Conservation (phyloP, 2,329 filamentous ascomycete species). For the Aspergillus sp. region DNA sequence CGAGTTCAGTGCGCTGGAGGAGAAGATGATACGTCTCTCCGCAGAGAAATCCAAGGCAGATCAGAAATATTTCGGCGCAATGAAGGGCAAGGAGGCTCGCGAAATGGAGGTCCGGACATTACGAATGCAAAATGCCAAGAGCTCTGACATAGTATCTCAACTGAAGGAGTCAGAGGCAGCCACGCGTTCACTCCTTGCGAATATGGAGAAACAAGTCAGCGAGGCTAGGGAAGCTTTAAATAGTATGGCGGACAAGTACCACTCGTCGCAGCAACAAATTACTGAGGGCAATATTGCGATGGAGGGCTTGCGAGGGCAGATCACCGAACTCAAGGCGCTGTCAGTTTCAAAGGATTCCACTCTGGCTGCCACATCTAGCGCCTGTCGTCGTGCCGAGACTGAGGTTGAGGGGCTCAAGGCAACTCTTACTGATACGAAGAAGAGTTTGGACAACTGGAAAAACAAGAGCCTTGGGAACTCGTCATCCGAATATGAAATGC, state of each 20-base stretch:
- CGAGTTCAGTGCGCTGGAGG: slow-evolving; percentile 73
- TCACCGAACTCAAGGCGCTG: slow-evolving; percentile 71
- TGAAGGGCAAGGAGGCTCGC: slow-evolving; percentile 87
- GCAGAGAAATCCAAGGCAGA: slow-evolving; percentile 96
- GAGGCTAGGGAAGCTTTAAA: slow-evolving; percentile 78
- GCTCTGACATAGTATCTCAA: slow-evolving; percentile 88
- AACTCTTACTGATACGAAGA: slow-evolving; percentile 73
- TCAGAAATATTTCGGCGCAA: slow-evolving; percentile 94
- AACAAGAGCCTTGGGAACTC: slow-evolving; percentile 77
- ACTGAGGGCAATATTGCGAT: slow-evolving; percentile 68
- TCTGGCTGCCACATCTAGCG: slow-evolving; percentile 62
- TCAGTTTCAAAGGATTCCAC: slow-evolving; percentile 75
- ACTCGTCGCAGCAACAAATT: slow-evolving; percentile 69
- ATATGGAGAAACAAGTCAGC: slow-evolving; percentile 85
- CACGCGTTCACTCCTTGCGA: slow-evolving; percentile 72
- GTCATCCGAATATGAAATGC: slow-evolving; percentile 78
- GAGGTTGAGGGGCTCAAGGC: slow-evolving; percentile 80
- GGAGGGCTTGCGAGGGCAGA: slow-evolving; percentile 73
- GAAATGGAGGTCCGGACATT: slow-evolving; percentile 77
- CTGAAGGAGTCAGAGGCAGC: slow-evolving; percentile 86
- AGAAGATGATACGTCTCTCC: slow-evolving; percentile 69
- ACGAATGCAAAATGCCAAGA: slow-evolving; percentile 81
- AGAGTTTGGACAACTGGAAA: slow-evolving; percentile 84
- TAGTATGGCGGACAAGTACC: slow-evolving; percentile 69
- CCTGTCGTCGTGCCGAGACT: slow-evolving; percentile 60